Evolutionary conservation across 2,329 filamentous ascomycete species (phyloP).

Genomic region (Camillea tinctor): DNA sequence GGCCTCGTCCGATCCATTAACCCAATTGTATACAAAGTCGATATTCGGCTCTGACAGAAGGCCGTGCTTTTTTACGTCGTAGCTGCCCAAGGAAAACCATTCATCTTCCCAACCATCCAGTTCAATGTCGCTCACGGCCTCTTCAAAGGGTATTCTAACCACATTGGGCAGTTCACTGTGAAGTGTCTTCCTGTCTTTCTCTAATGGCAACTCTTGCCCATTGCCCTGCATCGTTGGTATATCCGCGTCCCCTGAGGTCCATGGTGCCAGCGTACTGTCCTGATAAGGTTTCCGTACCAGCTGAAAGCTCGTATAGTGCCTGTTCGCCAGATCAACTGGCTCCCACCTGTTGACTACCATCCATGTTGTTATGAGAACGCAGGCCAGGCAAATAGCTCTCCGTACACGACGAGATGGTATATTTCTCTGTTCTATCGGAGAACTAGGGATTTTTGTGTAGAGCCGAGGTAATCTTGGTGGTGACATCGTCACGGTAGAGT

Average conservation of each 20-base stretch:
- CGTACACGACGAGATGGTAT: constrained; percentile 23
- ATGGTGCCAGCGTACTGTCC: constrained; percentile 18
- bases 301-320: constrained; percentile 21
- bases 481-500: constrained; percentile 14
- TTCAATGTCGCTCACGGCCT: constrained; percentile 35
- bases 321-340: constrained; percentile 9
- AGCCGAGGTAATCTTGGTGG: constrained; percentile 21
- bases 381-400: constrained; percentile 19
- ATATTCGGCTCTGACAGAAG: constrained; percentile 39
- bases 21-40: constrained; percentile 45
- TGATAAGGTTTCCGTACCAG: constrained; percentile 16
- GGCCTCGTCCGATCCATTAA: constrained; percentile 41
- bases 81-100: constrained; percentile 38
- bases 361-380: constrained; percentile 18
- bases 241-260: constrained; percentile 24
- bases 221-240: neutral
- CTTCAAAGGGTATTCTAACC: constrained; percentile 40
- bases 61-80: constrained; percentile 30
- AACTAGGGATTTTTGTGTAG: constrained; percentile 19
- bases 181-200: constrained; percentile 13
- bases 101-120: constrained; percentile 43
- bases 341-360: constrained; percentile 16
- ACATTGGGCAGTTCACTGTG: constrained; percentile 36
- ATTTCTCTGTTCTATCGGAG: constrained; percentile 25
- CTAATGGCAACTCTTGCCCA: constrained; percentile 1